Base-by-base conservation (phyloP, 805 yeast species). In the Candida quercuum region DNA sequence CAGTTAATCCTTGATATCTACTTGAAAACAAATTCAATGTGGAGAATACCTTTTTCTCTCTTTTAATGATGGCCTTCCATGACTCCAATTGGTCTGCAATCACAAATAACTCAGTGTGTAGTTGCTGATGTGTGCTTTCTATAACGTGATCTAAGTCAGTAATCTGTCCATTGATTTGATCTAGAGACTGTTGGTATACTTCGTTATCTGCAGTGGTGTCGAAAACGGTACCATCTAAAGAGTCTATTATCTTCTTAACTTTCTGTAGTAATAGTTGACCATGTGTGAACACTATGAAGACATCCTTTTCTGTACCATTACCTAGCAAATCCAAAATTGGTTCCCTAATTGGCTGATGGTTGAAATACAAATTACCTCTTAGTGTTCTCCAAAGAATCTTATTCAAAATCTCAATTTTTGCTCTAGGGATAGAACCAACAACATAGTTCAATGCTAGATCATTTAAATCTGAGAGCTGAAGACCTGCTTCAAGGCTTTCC, bases 211-310 rank as follows among this genome's bases (percentile, higher is more conserved):
- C 51, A 12, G 48, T 62, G 23, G 84, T 78, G 30, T 74, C 71
- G 56, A 77, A 84, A 19, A 87, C 68, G 44, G 72, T 76, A 7
- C 95, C 96, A 52, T 88, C 96, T 48, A 93, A 71, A 1, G 98
- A 86, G 54, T 88, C 96, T 43, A 94, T 78, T 40, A 94, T 86
- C 57, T 80, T 83, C 54, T 72, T 76, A 35, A 89, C 85, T 58
- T 91, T 78, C 43, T 75, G 69, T 37, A 82, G 59, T 40, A 93
- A 71, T 44, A 82, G 63, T 26, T 75, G 67, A 54, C 99, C 99
- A 63, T 94, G 98, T 16, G 97, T 84, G 54, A 89, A 89, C 27
- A 91, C 80, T 43, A 94, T 77, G 54, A 93, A 89, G 33, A 87
- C 81, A 56, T 81, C 84, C 59, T 91, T 91, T 46, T 75, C 80